Evolutionary conservation across 2,329 filamentous ascomycete genomes (phyloP).

Genomic region (Leptographium radiaticola): DNA sequence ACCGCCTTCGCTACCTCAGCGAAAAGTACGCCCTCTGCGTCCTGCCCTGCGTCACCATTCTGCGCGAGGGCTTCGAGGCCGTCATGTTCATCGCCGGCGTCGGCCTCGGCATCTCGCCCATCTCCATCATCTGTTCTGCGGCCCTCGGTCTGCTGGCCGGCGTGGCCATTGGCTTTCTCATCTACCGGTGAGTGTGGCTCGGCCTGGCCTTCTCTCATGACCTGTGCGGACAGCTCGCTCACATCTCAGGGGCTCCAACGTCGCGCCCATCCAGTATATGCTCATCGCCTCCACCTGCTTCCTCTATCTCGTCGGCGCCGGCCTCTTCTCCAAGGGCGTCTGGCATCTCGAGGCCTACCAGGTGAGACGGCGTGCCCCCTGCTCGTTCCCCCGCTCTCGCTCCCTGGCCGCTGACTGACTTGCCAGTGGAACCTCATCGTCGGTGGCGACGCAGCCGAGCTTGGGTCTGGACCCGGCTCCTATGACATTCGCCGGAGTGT

Average conservation of each 20-base stretch:
- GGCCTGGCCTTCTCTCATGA: neutral
- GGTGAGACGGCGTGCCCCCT: neutral
- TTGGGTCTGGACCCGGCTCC: conserved; percentile 48
- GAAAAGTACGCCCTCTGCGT: conserved; percentile 69
- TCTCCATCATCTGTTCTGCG: conserved; percentile 57
- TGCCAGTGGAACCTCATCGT: conserved; percentile 37
- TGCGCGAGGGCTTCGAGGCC: conserved; percentile 65
- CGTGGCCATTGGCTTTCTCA: conserved; percentile 47
- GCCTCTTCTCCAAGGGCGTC: conserved; percentile 64
- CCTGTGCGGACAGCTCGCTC: too few species aligned
- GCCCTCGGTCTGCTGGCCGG: conserved; percentile 53
- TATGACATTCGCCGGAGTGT: conserved; percentile 55
- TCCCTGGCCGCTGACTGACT: neutral
- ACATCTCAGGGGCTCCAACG: conserved; percentile 5
- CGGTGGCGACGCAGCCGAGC: conserved; percentile 44
- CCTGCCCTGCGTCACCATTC: conserved; percentile 64
- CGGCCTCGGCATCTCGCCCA: conserved; percentile 52
- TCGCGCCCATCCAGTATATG: conserved; percentile 31
- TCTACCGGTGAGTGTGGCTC: conserved; percentile 50
- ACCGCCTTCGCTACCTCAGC: conserved; percentile 40
- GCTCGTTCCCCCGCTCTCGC: neutral
- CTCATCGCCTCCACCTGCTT: conserved; percentile 72
- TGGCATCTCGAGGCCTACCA: conserved; percentile 59
- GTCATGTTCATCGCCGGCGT: conserved; percentile 72
- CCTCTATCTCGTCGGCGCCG: conserved; percentile 72